Percentiles rank a stretch among this genome's conserved stretches.
These are phyloP conservation scores for Drechslera avenae DNA, from an alignment of 2,329 filamentous ascomycete species.

Conservation along the genomic window DNA sequence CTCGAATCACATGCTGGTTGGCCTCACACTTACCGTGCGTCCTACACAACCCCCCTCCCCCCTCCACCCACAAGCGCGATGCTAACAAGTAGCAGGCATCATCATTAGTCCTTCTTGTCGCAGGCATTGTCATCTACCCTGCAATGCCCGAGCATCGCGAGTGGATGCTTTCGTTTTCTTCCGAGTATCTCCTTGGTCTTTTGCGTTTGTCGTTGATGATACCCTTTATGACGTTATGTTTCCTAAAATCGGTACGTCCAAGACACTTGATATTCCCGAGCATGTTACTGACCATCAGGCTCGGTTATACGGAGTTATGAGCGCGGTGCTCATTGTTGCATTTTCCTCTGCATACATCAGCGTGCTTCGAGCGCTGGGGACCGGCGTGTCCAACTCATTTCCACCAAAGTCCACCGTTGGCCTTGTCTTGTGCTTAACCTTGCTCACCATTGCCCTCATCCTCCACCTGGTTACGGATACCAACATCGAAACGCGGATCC, in stretches of 20 bases:
- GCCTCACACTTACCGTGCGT: slow-evolving; percentile 38
- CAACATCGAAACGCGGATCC: slow-evolving; percentile 35
- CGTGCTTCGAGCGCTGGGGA: slow-evolving; percentile 39
- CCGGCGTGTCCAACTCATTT: slow-evolving; percentile 41
- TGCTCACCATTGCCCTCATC: slow-evolving; percentile 41
- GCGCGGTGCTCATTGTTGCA: slow-evolving; percentile 38
- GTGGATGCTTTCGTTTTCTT: slow-evolving; percentile 41
- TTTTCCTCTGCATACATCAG: slow-evolving; percentile 45
- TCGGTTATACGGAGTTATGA: slow-evolving; percentile 43
- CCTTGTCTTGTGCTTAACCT: slow-evolving; percentile 35
- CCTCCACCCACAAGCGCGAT: not conserved
- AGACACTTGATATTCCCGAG: not conserved
- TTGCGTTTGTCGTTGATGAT: slow-evolving; percentile 46
- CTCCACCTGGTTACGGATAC: slow-evolving; percentile 38
- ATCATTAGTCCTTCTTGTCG: slow-evolving; percentile 35
- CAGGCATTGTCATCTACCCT: slow-evolving; percentile 36
- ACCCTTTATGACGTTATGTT: slow-evolving; percentile 46
- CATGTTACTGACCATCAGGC: slow-evolving; percentile 30
- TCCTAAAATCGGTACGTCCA: slow-evolving; percentile 40
- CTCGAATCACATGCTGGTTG: slow-evolving; percentile 34
- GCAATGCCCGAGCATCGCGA: slow-evolving; percentile 43
- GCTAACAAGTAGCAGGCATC: slow-evolving; percentile 36
- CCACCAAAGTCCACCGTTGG: slow-evolving; percentile 42
- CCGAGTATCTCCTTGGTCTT: slow-evolving; percentile 42
- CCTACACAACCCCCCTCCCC: not conserved